Percentiles rank a stretch among this genome's conserved stretches.
Evolutionary conservation across 2,329 filamentous ascomycete genomes (phyloP).

Genomic region (Aspergillus carbonarius): DNA sequence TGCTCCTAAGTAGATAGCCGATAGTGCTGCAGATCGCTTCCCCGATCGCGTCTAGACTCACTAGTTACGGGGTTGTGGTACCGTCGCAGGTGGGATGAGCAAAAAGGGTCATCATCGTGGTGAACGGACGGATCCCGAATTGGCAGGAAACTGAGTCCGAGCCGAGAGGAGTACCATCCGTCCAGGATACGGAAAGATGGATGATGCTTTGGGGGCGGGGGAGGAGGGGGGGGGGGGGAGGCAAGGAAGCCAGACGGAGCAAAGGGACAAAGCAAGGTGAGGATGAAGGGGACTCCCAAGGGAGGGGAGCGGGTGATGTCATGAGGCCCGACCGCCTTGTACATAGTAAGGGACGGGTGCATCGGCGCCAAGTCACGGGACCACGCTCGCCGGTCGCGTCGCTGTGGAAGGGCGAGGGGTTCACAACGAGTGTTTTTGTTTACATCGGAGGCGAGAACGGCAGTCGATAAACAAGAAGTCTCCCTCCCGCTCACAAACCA

Average conservation of each 20-base stretch:
- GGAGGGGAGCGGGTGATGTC: constrained; percentile 18
- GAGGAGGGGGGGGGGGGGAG: no score
- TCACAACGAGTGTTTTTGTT: constrained; percentile 9
- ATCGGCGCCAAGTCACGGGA: constrained; percentile 23
- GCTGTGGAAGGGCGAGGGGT: background rate
- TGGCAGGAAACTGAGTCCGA: background rate
- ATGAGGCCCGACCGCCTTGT: background rate
- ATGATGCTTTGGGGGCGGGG: background rate
- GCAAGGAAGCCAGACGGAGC: background rate
- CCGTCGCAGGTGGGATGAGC: background rate
- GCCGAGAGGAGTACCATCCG: background rate
- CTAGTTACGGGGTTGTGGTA: background rate
- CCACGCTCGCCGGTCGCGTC: constrained; percentile 24
- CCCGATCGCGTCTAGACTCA: constrained; percentile 5
- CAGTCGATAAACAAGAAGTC: constrained; percentile 5
- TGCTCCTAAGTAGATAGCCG: background rate
- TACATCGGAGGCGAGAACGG: constrained; percentile 9
- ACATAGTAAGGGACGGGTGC: background rate
- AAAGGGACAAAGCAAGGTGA: constrained; percentile 10
- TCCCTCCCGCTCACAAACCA: background rate
- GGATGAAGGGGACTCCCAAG: background rate
- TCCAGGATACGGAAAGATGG: background rate
- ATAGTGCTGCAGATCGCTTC: constrained; percentile 20
- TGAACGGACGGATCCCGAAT: background rate
- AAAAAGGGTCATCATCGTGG: background rate